These are phyloP conservation scores for Solanum pinnatisectum DNA, from an alignment of 257 asterid genomes.

Conservation along the genomic window DNA sequence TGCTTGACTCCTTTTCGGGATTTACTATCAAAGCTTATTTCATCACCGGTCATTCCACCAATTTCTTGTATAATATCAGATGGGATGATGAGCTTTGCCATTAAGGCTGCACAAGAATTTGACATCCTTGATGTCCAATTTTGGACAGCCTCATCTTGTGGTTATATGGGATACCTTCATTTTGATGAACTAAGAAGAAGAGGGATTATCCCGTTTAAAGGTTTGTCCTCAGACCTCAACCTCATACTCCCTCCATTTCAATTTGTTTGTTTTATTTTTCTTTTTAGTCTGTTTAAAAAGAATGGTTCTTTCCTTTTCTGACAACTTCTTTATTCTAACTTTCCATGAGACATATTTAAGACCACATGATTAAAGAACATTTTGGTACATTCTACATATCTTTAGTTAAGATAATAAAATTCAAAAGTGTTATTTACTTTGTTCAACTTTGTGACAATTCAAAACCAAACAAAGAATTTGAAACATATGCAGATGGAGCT, in stretches of 20 bases:
- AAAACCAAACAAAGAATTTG: background rate
- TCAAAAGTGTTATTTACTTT: background rate
- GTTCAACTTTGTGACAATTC: background rate
- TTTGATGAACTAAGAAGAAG: background rate
- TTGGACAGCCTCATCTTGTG: background rate
- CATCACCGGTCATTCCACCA: background rate
- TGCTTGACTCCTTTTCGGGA: background rate
- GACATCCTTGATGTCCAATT: background rate
- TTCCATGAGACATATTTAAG: too few relatives aligned
- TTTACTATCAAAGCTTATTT: background rate
- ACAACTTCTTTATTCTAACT: too few relatives aligned
- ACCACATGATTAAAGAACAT: background rate
- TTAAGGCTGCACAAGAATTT: background rate
- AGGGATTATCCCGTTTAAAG: background rate
- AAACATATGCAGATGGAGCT: background rate
- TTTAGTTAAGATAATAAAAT: too few relatives aligned
- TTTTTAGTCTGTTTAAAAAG: too few relatives aligned
- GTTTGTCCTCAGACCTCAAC: background rate
- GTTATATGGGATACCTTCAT: background rate
- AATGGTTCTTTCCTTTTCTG: too few relatives aligned
- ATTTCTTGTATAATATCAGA: background rate
- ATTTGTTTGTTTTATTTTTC: too few relatives aligned
- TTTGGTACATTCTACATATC: background rate
- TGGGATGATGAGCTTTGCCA: background rate
- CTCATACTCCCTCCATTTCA: too few relatives aligned